A percentile compares a stretch with the other conserved stretches of the same genome.
Evolutionary conservation across 495 filamentous ascomycete genomes (phyloP).

Genomic region (Aspergillus kassunensis): DNA sequence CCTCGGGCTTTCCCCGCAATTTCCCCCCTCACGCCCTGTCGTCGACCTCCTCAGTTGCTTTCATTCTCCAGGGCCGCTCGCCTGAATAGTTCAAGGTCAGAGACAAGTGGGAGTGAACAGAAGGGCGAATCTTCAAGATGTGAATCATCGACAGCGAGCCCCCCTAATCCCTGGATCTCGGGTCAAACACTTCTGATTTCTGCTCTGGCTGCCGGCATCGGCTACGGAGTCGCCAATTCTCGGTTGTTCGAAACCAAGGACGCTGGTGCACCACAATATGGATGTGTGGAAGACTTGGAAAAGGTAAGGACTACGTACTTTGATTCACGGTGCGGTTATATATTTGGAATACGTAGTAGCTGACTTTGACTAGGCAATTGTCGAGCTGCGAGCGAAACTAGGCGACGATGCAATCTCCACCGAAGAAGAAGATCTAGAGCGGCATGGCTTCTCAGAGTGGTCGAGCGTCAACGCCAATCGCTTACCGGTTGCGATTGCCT

Average conservation of each 20-base stretch:
- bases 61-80: constrained; percentile 12
- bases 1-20: constrained; percentile 27
- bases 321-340: background rate
- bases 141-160: constrained; percentile 12
- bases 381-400: constrained; percentile 54
- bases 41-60: constrained; percentile 17
- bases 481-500: constrained; percentile 75
- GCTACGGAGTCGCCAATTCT: constrained; percentile 32
- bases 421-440: constrained; percentile 74
- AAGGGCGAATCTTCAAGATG: constrained; percentile 13
- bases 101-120: background rate
- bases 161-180: constrained; percentile 29
- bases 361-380: constrained; percentile 48
- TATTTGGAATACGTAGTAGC: background rate
- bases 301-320: constrained; percentile 25
- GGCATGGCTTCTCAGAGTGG: constrained; percentile 89
- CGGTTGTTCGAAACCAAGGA: constrained; percentile 9
- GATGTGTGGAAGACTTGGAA: constrained; percentile 36
- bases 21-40: constrained; percentile 28
- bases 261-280: constrained; percentile 32
- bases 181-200: constrained; percentile 30
- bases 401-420: constrained; percentile 73
- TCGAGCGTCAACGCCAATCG: constrained; percentile 75
- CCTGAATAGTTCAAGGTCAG: constrained; percentile 21
- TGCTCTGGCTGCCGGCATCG: constrained; percentile 33